Conservation (phyloP, 305 asterid genomes). For the Fraxinus greggii region DNA sequence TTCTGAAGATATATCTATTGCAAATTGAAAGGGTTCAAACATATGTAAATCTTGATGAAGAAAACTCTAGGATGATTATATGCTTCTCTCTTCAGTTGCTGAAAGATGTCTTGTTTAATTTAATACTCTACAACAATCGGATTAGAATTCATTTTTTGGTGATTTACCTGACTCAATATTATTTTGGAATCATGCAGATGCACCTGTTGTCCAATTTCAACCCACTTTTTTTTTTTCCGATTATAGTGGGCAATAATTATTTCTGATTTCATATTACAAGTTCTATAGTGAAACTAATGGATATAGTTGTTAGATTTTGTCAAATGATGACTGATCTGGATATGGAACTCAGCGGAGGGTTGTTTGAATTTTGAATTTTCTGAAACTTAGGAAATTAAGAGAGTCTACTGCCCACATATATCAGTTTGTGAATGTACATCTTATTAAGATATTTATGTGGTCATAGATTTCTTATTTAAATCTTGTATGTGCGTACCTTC, state of each 20-base stretch:
- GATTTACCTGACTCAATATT: background rate
- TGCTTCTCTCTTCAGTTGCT: slow-evolving; percentile 17
- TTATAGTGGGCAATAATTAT: background rate
- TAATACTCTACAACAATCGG: background rate
- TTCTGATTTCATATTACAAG: slow-evolving; percentile 7
- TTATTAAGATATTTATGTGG: background rate
- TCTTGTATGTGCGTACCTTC: slow-evolving; percentile 11
- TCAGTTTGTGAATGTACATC: slow-evolving; percentile 2
- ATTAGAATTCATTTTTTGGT: background rate
- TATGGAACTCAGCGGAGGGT: slow-evolving; percentile 1
- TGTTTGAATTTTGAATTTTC: background rate
- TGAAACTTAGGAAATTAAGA: background rate
- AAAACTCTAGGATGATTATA: background rate
- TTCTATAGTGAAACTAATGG: background rate
- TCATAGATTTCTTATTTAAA: slow-evolving; percentile 14
- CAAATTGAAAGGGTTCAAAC: background rate
- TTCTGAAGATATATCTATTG: slow-evolving; percentile 2
- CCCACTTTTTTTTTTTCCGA: background rate
- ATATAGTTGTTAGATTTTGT: background rate
- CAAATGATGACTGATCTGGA: slow-evolving; percentile 12
- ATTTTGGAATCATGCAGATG: background rate
- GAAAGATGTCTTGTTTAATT: slow-evolving; percentile 2
- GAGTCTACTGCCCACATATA: background rate
- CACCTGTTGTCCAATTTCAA: slow-evolving; percentile 5
- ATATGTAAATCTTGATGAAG: slow-evolving; percentile 3